Evolutionary conservation across 495 filamentous ascomycete genomes (phyloP).

Genomic region (Hyaloscypha finlandica): DNA sequence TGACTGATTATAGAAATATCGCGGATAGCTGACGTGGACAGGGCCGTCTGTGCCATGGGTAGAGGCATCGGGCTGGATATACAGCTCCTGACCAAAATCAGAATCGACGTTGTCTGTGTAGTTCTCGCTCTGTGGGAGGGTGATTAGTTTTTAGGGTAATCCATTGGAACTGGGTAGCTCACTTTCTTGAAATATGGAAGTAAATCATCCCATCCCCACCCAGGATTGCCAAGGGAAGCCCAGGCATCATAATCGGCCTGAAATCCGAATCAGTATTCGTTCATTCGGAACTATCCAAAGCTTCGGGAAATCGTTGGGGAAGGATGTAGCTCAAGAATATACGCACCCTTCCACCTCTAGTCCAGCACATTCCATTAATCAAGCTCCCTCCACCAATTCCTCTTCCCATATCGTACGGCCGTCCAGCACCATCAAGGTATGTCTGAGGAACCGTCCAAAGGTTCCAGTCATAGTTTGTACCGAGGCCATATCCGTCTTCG

Average conservation of each 20-base stretch:
- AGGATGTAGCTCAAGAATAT: not conserved
- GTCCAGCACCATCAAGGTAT: slow-evolving; percentile 42
- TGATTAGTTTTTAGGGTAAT: not conserved
- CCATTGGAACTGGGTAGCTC: not conserved
- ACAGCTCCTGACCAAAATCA: slow-evolving; percentile 33
- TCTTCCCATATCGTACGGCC: slow-evolving; percentile 40
- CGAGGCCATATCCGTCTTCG: slow-evolving; percentile 20
- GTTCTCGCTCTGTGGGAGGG: slow-evolving; percentile 13
- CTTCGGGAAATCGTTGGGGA: too few relatives aligned
- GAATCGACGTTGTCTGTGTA: slow-evolving; percentile 27
- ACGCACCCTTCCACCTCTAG: slow-evolving; percentile 37
- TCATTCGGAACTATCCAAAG: not conserved
- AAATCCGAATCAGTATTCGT: not conserved
- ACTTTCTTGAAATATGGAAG: slow-evolving; percentile 37
- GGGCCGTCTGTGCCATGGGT: slow-evolving; percentile 32
- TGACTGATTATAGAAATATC: slow-evolving; percentile 9
- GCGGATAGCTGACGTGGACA: slow-evolving; percentile 31
- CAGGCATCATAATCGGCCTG: slow-evolving; percentile 28
- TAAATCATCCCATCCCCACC: slow-evolving; percentile 24
- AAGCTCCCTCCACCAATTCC: slow-evolving; percentile 49
- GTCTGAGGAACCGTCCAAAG: slow-evolving; percentile 37
- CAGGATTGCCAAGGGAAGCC: slow-evolving; percentile 21
- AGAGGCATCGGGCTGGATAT: slow-evolving; percentile 33
- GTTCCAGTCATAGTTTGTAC: slow-evolving; percentile 34
- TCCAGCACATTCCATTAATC: slow-evolving; percentile 50